These are phyloP conservation scores for Geosmithia flava DNA, from an alignment of 2,329 filamentous ascomycete genomes.

Conservation along the genomic window DNA sequence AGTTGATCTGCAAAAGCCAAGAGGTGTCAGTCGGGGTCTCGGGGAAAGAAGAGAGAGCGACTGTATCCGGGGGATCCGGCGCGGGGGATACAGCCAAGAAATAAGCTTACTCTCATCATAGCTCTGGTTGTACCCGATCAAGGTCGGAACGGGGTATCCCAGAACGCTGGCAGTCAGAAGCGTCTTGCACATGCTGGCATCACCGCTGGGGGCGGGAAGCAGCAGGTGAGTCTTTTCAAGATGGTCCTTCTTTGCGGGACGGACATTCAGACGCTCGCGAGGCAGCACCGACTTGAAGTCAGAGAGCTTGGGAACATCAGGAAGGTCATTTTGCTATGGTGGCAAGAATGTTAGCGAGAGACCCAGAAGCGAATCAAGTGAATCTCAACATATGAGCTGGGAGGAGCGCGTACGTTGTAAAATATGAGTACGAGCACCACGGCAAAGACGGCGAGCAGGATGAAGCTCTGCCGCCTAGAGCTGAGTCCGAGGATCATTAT, in stretches of 20 bases:
- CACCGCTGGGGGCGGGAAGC: constrained; percentile 11
- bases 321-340: constrained; percentile 1
- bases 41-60: background rate
- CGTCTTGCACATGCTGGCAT: constrained; percentile 16
- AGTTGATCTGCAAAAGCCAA: background rate
- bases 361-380: too few relatives aligned
- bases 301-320: background rate
- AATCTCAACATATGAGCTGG: background rate
- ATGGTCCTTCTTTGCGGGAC: background rate
- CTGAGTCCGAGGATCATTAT: background rate
- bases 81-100: background rate
- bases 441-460: constrained; percentile 1
- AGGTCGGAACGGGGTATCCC: constrained; percentile 14
- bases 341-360: background rate
- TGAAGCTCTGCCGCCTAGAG: constrained; percentile 1
- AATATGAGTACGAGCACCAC: constrained; percentile 1
- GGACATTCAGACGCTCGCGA: constrained; percentile 1
- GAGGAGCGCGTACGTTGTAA: background rate
- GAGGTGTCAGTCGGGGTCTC: too few relatives aligned
- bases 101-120: background rate
- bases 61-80: background rate
- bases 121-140: constrained; percentile 7
- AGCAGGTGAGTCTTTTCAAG: constrained; percentile 11
- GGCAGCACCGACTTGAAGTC: background rate
- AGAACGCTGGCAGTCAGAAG: constrained; percentile 13